Evolutionary conservation across 768 basidiomycete species (phyloP).

Genomic region (Hericium alpestre): DNA sequence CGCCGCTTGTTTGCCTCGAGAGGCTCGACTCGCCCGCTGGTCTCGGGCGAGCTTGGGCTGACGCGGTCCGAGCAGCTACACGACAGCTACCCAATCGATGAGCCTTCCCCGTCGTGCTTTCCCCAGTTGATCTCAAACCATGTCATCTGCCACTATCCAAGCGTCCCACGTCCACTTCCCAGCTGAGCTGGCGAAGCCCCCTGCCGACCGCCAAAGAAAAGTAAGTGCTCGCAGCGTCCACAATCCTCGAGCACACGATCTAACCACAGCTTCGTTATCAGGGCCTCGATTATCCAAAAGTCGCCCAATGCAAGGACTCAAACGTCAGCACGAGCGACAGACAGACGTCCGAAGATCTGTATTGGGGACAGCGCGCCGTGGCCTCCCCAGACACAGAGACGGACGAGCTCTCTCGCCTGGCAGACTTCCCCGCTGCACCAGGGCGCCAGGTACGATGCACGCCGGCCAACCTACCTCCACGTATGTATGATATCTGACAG

Average conservation of each 20-base stretch:
- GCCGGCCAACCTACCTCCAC: too few species aligned
- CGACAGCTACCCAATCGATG: not conserved
- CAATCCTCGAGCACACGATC: not conserved
- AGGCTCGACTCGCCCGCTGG: too few species aligned
- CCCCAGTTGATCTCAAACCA: slow-evolving; percentile 4
- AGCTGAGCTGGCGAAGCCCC: slow-evolving; percentile 22
- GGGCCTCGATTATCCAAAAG: slow-evolving; percentile 27
- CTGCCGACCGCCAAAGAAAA: slow-evolving; percentile 22
- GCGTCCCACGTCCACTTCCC: slow-evolving; percentile 23
- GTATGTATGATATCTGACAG: not conserved
- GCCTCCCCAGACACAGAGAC: slow-evolving; percentile 13
- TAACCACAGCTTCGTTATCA: slow-evolving; percentile 8
- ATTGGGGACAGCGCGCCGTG: slow-evolving; percentile 25
- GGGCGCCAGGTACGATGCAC: too few species aligned
- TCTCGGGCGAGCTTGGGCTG: not conserved
- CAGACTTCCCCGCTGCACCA: too few species aligned
- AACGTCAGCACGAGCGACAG: slow-evolving; percentile 23
- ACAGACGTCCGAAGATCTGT: slow-evolving; percentile 25
- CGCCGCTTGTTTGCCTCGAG: not conserved
- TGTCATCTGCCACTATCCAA: slow-evolving; percentile 11
- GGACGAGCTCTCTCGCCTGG: too few species aligned
- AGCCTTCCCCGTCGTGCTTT: not conserved
- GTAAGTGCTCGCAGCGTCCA: slow-evolving; percentile 12
- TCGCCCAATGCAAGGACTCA: slow-evolving; percentile 24
- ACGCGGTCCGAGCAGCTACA: not conserved